Evolutionary conservation across 306 rosid genomes (phyloP).

Genomic region (Rosa lucieae): DNA sequence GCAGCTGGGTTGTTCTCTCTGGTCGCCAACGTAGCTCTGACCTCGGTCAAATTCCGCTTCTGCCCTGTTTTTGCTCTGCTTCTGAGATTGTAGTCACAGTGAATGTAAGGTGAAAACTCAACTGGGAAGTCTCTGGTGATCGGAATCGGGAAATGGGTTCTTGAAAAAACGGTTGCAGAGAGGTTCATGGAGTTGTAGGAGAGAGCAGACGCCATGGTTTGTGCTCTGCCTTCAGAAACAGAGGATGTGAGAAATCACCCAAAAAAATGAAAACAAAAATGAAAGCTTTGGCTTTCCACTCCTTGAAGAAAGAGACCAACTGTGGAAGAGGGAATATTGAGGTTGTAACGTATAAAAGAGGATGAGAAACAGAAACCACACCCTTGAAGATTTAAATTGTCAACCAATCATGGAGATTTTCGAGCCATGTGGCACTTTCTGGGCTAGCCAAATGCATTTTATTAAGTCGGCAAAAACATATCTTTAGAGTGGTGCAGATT

Average conservation of each 20-base stretch:
- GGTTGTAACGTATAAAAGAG: neutral
- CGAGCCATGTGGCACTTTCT: constrained; percentile 33
- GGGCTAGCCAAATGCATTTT: neutral
- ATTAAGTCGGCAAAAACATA: neutral
- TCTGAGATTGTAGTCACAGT: constrained; percentile 22
- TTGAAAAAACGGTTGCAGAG: constrained; percentile 46
- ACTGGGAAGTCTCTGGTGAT: constrained; percentile 34
- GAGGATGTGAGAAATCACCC: neutral
- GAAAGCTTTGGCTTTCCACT: neutral
- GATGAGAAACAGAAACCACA: constrained; percentile 27
- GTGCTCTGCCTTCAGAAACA: constrained; percentile 17
- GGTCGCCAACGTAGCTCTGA: constrained; percentile 42
- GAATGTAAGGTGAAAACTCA: constrained; percentile 35
- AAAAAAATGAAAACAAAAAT: neutral
- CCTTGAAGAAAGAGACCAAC: neutral
- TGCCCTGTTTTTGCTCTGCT: constrained; percentile 30
- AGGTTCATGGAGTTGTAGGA: constrained; percentile 51
- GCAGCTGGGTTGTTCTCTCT: constrained; percentile 35
- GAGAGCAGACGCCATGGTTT: constrained; percentile 53
- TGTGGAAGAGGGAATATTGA: neutral
- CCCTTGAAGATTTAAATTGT: neutral
- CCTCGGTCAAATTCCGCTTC: constrained; percentile 34
- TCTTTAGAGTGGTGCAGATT: neutral
- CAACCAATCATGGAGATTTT: constrained; percentile 31
- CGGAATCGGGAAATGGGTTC: constrained; percentile 44